phyloP scores from a whole-genome alignment of 192 early-diverging fungal genomes.

The Mortierella hygrophila region DNA sequence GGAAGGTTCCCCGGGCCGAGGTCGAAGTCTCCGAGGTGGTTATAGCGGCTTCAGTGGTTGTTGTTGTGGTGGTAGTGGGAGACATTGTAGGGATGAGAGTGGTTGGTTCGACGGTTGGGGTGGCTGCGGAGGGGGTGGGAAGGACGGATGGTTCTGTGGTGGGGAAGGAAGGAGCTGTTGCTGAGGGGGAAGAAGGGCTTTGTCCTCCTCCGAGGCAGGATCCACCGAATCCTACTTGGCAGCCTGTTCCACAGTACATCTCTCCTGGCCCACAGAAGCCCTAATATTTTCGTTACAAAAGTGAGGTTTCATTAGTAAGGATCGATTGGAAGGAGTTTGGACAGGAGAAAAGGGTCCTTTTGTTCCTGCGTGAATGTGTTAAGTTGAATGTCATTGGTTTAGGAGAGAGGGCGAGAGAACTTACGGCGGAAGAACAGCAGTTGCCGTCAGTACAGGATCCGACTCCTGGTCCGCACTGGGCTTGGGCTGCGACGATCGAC shows the following conservation, averaged over 20 bases:
- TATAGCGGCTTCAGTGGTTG: background rate
- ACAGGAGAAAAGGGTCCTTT: background rate
- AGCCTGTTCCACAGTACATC: conserved; percentile 34
- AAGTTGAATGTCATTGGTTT: background rate
- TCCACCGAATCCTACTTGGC: conserved; percentile 21
- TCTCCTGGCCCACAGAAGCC: conserved; percentile 22
- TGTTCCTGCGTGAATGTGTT: background rate
- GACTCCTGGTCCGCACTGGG: conserved; percentile 4
- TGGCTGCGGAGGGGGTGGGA: background rate
- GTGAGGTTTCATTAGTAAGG: background rate
- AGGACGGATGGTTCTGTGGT: background rate
- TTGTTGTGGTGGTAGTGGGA: background rate
- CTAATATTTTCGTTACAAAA: conserved; percentile 8
- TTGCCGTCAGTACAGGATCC: background rate
- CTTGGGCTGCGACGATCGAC: conserved; percentile 29
- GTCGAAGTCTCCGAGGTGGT: background rate
- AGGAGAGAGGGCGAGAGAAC: background rate
- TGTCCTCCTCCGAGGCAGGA: background rate
- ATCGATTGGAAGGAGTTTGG: background rate
- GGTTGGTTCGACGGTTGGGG: background rate
- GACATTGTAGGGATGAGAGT: background rate
- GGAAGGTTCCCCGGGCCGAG: conserved; percentile 20
- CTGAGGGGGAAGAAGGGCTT: background rate
- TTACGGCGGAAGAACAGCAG: conserved; percentile 30
- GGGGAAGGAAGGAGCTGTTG: background rate